Conservation (phyloP, 2,329 filamentous ascomycete genomes). For the Lachnellula willkommii region DNA sequence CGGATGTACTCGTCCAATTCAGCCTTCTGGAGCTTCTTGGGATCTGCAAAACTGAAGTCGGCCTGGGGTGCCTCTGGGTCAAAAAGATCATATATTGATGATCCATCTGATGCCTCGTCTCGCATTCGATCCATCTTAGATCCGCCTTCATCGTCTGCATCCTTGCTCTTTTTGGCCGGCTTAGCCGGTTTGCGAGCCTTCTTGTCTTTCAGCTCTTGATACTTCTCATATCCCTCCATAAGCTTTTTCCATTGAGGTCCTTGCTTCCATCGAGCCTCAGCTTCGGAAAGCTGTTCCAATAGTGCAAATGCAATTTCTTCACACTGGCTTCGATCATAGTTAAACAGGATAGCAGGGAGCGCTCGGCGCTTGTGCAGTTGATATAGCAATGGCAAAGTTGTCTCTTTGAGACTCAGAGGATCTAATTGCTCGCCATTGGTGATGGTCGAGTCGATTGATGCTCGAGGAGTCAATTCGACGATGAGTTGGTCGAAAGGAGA, state of each 20-base stretch:
- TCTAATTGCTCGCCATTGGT: constrained; percentile 20
- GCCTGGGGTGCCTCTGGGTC: constrained; percentile 59
- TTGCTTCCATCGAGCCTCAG: constrained; percentile 53
- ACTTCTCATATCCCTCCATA: constrained; percentile 52
- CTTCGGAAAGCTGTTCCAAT: constrained; percentile 45
- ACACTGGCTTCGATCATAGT: constrained; percentile 64
- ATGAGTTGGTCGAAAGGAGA: constrained; percentile 42
- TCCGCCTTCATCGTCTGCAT: constrained; percentile 42
- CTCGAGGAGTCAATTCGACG: constrained; percentile 37
- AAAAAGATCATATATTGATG: constrained; percentile 57
- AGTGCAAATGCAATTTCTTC: constrained; percentile 52
- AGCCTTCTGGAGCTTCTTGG: constrained; percentile 49
- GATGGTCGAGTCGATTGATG: constrained; percentile 15
- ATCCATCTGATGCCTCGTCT: constrained; percentile 51
- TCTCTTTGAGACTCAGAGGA: constrained; percentile 34
- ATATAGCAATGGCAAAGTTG: constrained; percentile 52
- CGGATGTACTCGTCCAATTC: constrained; percentile 54
- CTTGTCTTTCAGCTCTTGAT: constrained; percentile 43
- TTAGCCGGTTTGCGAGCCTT: constrained; percentile 40
- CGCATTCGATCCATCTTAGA: constrained; percentile 53
- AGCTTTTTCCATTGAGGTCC: constrained; percentile 55
- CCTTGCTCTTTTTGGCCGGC: constrained; percentile 38
- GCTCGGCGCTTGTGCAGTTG: constrained; percentile 59
- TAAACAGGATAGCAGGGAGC: constrained; percentile 71
- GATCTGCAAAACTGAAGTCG: constrained; percentile 62